phyloP scores from a whole-genome alignment of 257 asterid species.

The Rehmannia glutinosa region DNA sequence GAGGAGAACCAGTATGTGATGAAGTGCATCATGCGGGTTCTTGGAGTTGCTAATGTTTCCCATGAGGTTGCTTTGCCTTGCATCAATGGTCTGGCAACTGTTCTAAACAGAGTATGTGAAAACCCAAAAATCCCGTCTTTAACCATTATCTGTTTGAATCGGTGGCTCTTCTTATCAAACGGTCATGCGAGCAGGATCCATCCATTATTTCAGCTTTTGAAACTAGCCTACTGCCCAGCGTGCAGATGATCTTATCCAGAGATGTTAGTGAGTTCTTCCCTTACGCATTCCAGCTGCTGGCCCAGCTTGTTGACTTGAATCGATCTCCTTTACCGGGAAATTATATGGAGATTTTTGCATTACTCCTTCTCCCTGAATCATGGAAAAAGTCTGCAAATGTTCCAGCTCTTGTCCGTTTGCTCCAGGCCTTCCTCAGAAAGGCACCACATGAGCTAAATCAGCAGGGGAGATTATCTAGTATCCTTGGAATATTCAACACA shows the following conservation, averaged over 20 bases:
- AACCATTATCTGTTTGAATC: constrained; percentile 88
- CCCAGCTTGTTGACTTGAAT: constrained; percentile 90
- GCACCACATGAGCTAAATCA: constrained; percentile 79
- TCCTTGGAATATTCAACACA: constrained; percentile 74
- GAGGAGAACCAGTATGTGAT: constrained; percentile 96
- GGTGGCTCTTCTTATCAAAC: constrained; percentile 71
- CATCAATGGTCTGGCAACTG: constrained; percentile 60
- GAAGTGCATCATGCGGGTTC: constrained; percentile 97
- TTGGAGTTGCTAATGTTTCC: constrained; percentile 71
- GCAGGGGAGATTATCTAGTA: constrained; percentile 61
- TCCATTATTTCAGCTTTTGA: constrained; percentile 71
- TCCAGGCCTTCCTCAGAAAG: constrained; percentile 91
- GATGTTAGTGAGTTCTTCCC: constrained; percentile 88
- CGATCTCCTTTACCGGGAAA: constrained; percentile 54
- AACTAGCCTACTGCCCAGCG: constrained; percentile 63
- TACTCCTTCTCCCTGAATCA: constrained; percentile 74
- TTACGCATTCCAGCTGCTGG: constrained; percentile 85
- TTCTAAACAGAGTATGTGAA: constrained; percentile 71
- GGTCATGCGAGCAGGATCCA: constrained; percentile 76
- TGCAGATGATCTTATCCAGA: constrained; percentile 59
- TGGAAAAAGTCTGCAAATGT: constrained; percentile 93
- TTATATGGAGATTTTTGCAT: constrained; percentile 70
- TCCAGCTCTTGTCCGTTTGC: constrained; percentile 85
- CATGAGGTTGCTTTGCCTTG: constrained; percentile 79
- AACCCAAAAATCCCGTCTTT: constrained; percentile 80